Evolutionary conservation across 2,329 filamentous ascomycete genomes (phyloP).

Genomic region (Cladorrhinum sp.): DNA sequence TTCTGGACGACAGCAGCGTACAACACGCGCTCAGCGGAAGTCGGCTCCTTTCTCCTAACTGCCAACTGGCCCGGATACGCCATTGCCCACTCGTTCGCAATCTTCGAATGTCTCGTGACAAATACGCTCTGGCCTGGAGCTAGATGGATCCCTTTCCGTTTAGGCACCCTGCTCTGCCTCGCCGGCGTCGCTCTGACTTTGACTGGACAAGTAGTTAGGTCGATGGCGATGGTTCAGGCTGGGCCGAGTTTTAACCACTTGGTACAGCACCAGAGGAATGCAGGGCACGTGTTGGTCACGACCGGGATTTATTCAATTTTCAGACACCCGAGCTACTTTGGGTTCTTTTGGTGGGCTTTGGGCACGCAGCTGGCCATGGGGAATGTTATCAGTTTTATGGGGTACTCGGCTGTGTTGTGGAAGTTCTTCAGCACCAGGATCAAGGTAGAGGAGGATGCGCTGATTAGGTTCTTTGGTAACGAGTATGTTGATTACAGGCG

Average conservation of each 20-base stretch:
- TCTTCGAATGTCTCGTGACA: slow-evolving; percentile 67
- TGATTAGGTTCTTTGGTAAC: slow-evolving; percentile 78
- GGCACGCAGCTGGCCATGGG: slow-evolving; percentile 89
- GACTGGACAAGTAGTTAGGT: slow-evolving; percentile 71
- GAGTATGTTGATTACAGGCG: slow-evolving; percentile 74
- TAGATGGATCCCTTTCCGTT: slow-evolving; percentile 44
- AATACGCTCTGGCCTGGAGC: slow-evolving; percentile 52
- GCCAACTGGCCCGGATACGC: slow-evolving; percentile 83
- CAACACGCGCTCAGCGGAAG: slow-evolving; percentile 70
- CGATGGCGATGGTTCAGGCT: slow-evolving; percentile 83
- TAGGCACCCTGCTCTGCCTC: slow-evolving; percentile 42
- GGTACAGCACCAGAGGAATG: slow-evolving; percentile 67
- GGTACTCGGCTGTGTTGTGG: slow-evolving; percentile 75
- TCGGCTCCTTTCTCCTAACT: slow-evolving; percentile 77
- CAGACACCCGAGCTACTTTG: slow-evolving; percentile 91
- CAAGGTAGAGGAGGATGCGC: slow-evolving; percentile 69
- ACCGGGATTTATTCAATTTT: slow-evolving; percentile 72
- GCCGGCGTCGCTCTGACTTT: slow-evolving; percentile 63
- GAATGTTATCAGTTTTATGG: slow-evolving; percentile 74
- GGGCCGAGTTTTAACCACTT: slow-evolving; percentile 90
- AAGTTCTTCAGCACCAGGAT: slow-evolving; percentile 78
- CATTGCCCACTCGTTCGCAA: slow-evolving; percentile 72
- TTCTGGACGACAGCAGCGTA: slow-evolving; percentile 85
- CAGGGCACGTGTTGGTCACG: slow-evolving; percentile 76
- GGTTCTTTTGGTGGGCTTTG: slow-evolving; percentile 98